Evolutionary conservation across 2,329 filamentous ascomycete genomes (phyloP), one percentile per base, ranked within the genome.

Genomic region (Aspergillus quadricinctus): DNA sequence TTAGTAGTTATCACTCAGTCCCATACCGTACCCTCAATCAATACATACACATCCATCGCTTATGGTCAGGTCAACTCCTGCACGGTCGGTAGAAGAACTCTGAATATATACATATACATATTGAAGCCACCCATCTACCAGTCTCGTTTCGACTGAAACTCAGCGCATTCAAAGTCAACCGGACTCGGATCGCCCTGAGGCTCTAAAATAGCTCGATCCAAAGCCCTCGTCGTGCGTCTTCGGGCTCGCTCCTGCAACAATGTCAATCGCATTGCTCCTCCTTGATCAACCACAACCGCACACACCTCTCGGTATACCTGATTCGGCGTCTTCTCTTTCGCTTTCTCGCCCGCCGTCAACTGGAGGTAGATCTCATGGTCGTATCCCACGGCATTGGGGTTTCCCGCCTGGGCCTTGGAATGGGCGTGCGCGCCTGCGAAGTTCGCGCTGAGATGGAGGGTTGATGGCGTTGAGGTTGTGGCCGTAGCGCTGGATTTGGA

Each of bases 401-500:
- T 37, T 14, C 31, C 31, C 31, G 31, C 31, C 7, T 37, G 31
- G 27, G 56, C 35, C 31, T 58, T 58, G 41, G 55, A 55, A 51
- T 57, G 54, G 21, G 41, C 53, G 50, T 57, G 54, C 25, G 41
- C 51, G 50, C 56, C 50, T 27, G 63, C 60, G 40, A 65, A 66
- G 53, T 66, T 66, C 50, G 65, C 59, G 54, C 71, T 78, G 55
- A 80, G 75, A 52, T 92, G 88, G 10, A 61, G 70, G 1, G 77
- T 75, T 1, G 83, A 80, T 68, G 31, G 14, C 7, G 82, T 84
- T 45, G 69, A 83, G 80, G 64, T 67, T 83, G 21, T 23, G 43
- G 5, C 21, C 53, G 50, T 46, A 48, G 46, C 4, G 46, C 19
- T 41, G 45, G 10, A 55, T 55, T 35, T 50, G 10, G 49, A 23